A percentile compares a stretch with the other conserved stretches of the same genome.
phyloP scores from a whole-genome alignment of 371 early-diverging fungal genomes.

The Circinella umbellata region DNA sequence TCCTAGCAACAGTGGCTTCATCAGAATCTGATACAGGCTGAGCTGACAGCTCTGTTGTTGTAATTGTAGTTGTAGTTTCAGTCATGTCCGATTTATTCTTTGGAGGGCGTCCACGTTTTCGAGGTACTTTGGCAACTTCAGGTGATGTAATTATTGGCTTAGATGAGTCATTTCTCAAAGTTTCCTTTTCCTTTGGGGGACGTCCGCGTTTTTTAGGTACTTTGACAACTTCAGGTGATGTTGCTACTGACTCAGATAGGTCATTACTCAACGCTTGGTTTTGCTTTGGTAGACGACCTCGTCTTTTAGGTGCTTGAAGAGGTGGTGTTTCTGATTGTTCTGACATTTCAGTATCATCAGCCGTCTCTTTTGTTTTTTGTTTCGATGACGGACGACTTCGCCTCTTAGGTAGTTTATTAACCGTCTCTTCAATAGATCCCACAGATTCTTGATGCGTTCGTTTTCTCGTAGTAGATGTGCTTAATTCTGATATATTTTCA shows the following conservation, averaged over 20 bases:
- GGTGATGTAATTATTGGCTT: background rate
- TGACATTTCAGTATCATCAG: background rate
- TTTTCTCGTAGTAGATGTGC: background rate
- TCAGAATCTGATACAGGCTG: background rate
- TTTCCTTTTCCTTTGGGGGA: background rate
- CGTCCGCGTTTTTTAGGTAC: background rate
- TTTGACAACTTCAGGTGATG: no score
- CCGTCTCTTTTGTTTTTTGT: no score
- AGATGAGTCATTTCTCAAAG: background rate
- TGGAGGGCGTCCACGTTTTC: conserved; percentile 4
- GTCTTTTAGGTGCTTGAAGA: background rate
- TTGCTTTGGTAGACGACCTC: background rate
- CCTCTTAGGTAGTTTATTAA: background rate
- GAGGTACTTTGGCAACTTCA: no score
- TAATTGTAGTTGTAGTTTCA: background rate
- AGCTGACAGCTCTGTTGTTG: background rate
- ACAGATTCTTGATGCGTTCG: background rate
- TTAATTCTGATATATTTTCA: background rate
- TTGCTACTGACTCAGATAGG: background rate
- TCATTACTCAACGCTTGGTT: background rate
- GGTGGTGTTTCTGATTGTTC: background rate
- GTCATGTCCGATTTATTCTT: background rate
- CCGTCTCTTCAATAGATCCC: background rate
- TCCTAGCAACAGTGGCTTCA: background rate
- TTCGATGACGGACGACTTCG: background rate